These are phyloP conservation scores for Metschnikowia anglica DNA, from an alignment of 805 yeast species.

Conservation along the genomic window DNA sequence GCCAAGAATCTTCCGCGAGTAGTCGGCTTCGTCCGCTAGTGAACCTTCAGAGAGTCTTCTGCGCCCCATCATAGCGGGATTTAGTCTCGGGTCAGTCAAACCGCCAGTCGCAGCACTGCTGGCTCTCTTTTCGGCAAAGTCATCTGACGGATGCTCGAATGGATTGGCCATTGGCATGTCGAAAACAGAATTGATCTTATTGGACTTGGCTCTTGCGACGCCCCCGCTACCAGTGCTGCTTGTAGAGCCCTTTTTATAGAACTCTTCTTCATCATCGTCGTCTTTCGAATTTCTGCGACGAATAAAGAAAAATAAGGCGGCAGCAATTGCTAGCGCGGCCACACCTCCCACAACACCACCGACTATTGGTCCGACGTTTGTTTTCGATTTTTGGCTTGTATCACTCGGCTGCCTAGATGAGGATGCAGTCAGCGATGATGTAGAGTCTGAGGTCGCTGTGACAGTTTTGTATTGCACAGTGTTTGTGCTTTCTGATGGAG, in stretches of 20 bases:
- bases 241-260: conserved; percentile 27
- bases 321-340: conserved; percentile 28
- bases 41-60: conserved; percentile 84
- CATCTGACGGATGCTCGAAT: conserved; percentile 59
- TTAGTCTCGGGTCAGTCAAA: conserved; percentile 57
- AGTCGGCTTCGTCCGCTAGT: conserved; percentile 82
- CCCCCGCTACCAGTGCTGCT: conserved; percentile 44
- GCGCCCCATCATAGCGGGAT: conserved; percentile 77
- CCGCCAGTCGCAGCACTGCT: conserved; percentile 18
- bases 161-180: conserved; percentile 54
- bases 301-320: conserved; percentile 31
- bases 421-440: conserved; percentile 6
- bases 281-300: conserved; percentile 49
- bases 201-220: conserved; percentile 15
- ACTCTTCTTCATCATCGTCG: conserved; percentile 46
- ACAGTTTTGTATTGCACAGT: conserved; percentile 14
- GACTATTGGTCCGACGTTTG: conserved; percentile 41
- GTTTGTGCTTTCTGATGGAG: conserved; percentile 4
- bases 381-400: conserved; percentile 22
- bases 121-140: conserved; percentile 26
- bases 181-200: conserved; percentile 36
- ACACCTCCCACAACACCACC: conserved; percentile 49
- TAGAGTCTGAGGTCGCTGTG: conserved; percentile 16
- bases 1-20: conserved; percentile 73
- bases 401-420: background rate